A percentile compares a stretch with the other conserved stretches of the same genome.
Evolutionary conservation across 495 filamentous ascomycete species (phyloP).

Genomic region (Aspergillus indologenus): DNA sequence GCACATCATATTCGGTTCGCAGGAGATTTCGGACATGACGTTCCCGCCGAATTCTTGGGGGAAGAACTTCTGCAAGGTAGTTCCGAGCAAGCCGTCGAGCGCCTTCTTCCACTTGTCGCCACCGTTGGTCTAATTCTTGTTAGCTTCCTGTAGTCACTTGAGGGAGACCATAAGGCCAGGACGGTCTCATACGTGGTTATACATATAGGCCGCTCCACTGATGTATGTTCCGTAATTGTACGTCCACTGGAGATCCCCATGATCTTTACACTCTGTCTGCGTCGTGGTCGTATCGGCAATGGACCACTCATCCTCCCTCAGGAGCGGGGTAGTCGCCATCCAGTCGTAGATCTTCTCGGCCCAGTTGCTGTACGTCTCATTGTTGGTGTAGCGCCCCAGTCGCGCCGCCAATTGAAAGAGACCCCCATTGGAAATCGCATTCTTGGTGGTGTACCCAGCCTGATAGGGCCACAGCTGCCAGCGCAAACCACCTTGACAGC

Average conservation of each 20-base stretch:
- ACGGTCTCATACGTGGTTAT: constrained; percentile 55
- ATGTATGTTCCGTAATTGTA: constrained; percentile 76
- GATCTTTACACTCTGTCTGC: constrained; percentile 52
- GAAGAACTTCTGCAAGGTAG: constrained; percentile 44
- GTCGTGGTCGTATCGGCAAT: constrained; percentile 67
- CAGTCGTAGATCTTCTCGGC: constrained; percentile 70
- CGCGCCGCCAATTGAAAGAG: constrained; percentile 82
- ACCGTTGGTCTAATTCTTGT: constrained; percentile 37
- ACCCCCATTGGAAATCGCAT: constrained; percentile 72
- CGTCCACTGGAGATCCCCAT: constrained; percentile 67
- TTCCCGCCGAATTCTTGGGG: constrained; percentile 53
- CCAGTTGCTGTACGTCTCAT: constrained; percentile 73
- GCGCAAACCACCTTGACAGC: constrained; percentile 72
- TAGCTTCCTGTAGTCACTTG: constrained; percentile 8
- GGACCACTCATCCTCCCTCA: constrained; percentile 45
- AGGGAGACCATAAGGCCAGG: background rate
- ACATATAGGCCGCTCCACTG: constrained; percentile 73
- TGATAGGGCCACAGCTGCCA: constrained; percentile 88
- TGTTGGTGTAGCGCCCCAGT: constrained; percentile 70
- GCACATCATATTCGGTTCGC: constrained; percentile 63
- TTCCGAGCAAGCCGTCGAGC: constrained; percentile 53
- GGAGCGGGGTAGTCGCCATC: constrained; percentile 56
- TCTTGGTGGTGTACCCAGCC: constrained; percentile 77
- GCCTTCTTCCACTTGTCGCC: constrained; percentile 54
- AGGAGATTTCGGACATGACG: constrained; percentile 66